A percentile compares a stretch with the other conserved stretches of the same genome.
These are phyloP conservation scores for Discostella pseudostelligera DNA, from an alignment of 108 stramenopile species.

Conservation along the genomic window DNA sequence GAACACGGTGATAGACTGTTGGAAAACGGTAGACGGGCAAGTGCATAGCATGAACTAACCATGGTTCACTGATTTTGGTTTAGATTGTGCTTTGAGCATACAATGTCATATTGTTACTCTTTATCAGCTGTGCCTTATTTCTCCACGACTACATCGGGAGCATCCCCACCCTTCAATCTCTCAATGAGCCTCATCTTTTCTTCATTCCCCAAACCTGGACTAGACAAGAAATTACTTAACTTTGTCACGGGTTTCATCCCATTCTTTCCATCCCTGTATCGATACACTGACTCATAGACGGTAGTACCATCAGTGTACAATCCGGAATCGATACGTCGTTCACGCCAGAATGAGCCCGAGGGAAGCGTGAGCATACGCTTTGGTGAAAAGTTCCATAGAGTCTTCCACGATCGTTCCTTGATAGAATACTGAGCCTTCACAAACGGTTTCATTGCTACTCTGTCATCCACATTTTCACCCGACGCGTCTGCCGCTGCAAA, in stretches of 20 bases:
- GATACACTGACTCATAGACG: constrained; percentile 77
- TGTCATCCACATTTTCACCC: constrained; percentile 27
- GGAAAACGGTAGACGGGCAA: constrained; percentile 37
- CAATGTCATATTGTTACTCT: too few relatives aligned
- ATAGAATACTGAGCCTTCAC: constrained; percentile 60
- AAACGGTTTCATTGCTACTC: constrained; percentile 39
- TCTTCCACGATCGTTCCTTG: constrained; percentile 75
- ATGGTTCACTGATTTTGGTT: too few relatives aligned
- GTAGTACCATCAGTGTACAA: constrained; percentile 79
- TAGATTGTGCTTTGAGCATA: too few relatives aligned
- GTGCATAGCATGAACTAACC: neutral
- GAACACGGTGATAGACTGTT: constrained; percentile 47
- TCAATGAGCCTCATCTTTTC: constrained; percentile 54
- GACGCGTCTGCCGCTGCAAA: constrained; percentile 13
- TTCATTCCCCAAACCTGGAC: constrained; percentile 33
- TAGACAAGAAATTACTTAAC: constrained; percentile 51
- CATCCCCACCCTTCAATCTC: constrained; percentile 61
- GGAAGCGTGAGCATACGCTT: constrained; percentile 75
- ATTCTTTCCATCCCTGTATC: constrained; percentile 80
- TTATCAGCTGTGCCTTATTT: constrained; percentile 8
- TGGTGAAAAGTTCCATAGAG: constrained; percentile 84
- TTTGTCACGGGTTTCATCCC: constrained; percentile 71
- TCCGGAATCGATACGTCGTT: constrained; percentile 78
- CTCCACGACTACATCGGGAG: constrained; percentile 82
- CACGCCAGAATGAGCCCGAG: constrained; percentile 85